Evolutionary conservation across 768 basidiomycete genomes (phyloP).

Genomic region (Hemileccinum rubropunctum): DNA sequence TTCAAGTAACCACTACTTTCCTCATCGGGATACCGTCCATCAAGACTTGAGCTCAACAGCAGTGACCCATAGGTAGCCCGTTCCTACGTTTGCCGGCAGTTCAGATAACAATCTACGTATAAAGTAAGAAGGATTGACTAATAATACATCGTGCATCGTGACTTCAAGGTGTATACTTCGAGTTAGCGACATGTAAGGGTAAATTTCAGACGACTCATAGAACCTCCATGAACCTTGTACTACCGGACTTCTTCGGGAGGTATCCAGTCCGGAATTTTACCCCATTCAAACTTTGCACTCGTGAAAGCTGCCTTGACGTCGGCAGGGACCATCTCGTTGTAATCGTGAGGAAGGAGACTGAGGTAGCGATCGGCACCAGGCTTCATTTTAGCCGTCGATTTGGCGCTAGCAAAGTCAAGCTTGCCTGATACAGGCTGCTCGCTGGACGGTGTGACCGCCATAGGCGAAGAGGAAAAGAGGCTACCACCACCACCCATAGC

Average conservation of each 20-base stretch:
- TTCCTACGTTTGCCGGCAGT: no score
- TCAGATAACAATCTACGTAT: no score
- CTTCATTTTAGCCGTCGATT: conserved; percentile 33
- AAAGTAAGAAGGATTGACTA: background rate
- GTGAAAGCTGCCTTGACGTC: conserved; percentile 52
- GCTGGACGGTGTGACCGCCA: conserved; percentile 17
- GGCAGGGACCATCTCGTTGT: conserved; percentile 52
- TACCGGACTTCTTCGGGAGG: conserved; percentile 63
- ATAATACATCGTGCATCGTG: background rate
- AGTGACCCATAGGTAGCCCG: no score
- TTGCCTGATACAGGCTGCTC: conserved; percentile 20
- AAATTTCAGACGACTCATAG: background rate
- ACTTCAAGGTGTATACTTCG: no score
- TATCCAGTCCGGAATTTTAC: conserved; percentile 70
- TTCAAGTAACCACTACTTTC: no score
- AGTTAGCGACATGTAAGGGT: background rate
- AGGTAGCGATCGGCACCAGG: conserved; percentile 57
- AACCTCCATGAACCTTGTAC: conserved; percentile 1
- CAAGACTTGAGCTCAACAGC: no score
- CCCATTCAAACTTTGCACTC: conserved; percentile 59
- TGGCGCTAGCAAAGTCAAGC: conserved; percentile 37
- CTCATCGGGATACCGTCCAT: no score
- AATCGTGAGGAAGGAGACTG: conserved; percentile 53
- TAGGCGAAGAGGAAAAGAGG: conserved; percentile 29
- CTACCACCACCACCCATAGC: conserved; percentile 16